Evolutionary conservation across 2,329 filamentous ascomycete species (phyloP).

Genomic region (Pseudocercospora fijiensis): DNA sequence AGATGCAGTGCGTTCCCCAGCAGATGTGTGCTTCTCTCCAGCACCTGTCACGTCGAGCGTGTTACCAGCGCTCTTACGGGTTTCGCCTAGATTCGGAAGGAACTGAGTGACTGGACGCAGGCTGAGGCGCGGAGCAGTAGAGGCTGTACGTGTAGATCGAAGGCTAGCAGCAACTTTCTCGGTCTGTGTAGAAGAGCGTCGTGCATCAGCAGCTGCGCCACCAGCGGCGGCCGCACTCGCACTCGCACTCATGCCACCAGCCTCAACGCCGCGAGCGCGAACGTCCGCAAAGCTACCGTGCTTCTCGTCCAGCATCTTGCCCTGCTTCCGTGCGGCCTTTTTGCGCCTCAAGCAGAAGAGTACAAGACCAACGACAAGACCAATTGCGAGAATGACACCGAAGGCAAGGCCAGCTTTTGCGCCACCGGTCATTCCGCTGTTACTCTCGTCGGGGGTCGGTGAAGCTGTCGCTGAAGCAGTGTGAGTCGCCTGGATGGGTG

Average conservation of each 20-base stretch:
- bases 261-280: slow-evolving; percentile 22
- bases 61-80: slow-evolving; percentile 43
- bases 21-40: slow-evolving; percentile 33
- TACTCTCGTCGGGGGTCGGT: slow-evolving; percentile 16
- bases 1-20: slow-evolving; percentile 33
- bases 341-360: slow-evolving; percentile 73
- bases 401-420: slow-evolving; percentile 80
- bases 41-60: slow-evolving; percentile 33
- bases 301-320: slow-evolving; percentile 44
- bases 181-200: slow-evolving; percentile 29
- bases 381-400: slow-evolving; percentile 70
- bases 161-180: slow-evolving; percentile 41
- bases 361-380: slow-evolving; percentile 64
- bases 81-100: slow-evolving; percentile 61
- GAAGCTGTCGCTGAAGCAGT: slow-evolving; percentile 16
- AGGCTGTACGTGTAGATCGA: slow-evolving; percentile 48
- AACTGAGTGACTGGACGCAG: slow-evolving; percentile 83
- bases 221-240: slow-evolving; percentile 14
- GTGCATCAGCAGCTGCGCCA: slow-evolving; percentile 16
- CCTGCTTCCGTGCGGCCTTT: slow-evolving; percentile 57
- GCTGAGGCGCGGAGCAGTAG: slow-evolving; percentile 74
- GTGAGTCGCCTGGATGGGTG: slow-evolving; percentile 29
- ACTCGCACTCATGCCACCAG: slow-evolving; percentile 15
- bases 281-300: slow-evolving; percentile 29
- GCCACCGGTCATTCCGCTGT: slow-evolving; percentile 46